Percentiles rank a stretch among this genome's conserved stretches.
Evolutionary conservation across 257 asterid genomes (phyloP).

Genomic region (Gentiana macrophylla): DNA sequence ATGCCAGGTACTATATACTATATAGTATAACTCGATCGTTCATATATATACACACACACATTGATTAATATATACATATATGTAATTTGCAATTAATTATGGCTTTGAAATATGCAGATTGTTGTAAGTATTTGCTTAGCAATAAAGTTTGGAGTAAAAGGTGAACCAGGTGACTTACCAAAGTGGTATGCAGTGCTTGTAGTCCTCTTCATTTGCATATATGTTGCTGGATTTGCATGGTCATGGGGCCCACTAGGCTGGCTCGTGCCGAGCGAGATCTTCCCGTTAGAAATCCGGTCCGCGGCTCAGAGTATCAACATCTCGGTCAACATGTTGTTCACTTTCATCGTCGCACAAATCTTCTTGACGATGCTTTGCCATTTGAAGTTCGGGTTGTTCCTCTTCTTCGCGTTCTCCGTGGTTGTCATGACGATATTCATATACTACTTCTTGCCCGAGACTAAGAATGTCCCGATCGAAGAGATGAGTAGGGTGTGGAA

Average conservation of each 20-base stretch:
- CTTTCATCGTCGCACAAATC: conserved; percentile 53
- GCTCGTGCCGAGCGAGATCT: conserved; percentile 82
- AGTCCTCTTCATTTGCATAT: conserved; percentile 56
- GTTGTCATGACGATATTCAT: conserved; percentile 45
- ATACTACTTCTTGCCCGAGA: conserved; percentile 68
- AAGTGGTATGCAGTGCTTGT: conserved; percentile 64
- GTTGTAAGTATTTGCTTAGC: conserved; percentile 45
- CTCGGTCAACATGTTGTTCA: conserved; percentile 66
- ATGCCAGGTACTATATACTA: conserved; percentile 33
- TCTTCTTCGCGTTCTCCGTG: conserved; percentile 57
- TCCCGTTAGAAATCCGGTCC: conserved; percentile 71
- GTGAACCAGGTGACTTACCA: conserved; percentile 37
- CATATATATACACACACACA: too few species aligned
- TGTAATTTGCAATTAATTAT: neutral
- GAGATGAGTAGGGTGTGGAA: conserved; percentile 75
- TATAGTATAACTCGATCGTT: too few species aligned
- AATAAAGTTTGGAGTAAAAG: conserved; percentile 51
- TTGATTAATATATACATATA: too few species aligned
- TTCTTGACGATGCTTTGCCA: conserved; percentile 69
- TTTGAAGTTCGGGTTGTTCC: conserved; percentile 64
- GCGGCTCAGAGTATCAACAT: conserved; percentile 77
- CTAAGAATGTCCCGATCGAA: conserved; percentile 70
- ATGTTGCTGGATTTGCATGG: conserved; percentile 74
- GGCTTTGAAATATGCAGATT: conserved; percentile 19
- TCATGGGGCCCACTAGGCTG: conserved; percentile 95